Evolutionary conservation across 1,284 basidiomycete genomes (phyloP).

Genomic region (Ustilago tritici): DNA sequence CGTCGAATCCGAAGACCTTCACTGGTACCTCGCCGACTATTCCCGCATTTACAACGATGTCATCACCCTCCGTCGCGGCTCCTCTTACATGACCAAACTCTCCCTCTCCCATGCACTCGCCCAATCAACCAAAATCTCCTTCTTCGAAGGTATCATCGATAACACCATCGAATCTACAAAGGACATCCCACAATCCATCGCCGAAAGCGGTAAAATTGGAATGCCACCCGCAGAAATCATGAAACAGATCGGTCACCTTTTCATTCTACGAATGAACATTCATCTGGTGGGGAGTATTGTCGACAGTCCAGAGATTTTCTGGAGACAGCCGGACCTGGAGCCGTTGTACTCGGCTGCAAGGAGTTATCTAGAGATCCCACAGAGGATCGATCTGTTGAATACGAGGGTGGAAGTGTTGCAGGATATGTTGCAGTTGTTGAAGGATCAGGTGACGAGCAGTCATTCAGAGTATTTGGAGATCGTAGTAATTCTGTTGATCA

Average conservation of each 20-base stretch:
- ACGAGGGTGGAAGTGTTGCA: slow-evolving; percentile 92
- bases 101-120: slow-evolving; percentile 93
- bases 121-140: slow-evolving; percentile 90
- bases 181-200: slow-evolving; percentile 92
- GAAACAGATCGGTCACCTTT: slow-evolving; percentile 91
- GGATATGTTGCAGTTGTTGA: slow-evolving; percentile 94
- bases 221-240: slow-evolving; percentile 82
- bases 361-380: slow-evolving; percentile 91
- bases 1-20: slow-evolving; percentile 91
- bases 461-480: slow-evolving; percentile 95
- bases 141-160: slow-evolving; percentile 85
- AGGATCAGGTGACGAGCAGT: slow-evolving; percentile 90
- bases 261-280: slow-evolving; percentile 92
- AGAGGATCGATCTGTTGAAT: slow-evolving; percentile 91
- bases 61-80: slow-evolving; percentile 92
- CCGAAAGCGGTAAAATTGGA: slow-evolving; percentile 90
- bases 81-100: slow-evolving; percentile 96
- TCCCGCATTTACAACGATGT: slow-evolving; percentile 94
- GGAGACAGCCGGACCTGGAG: slow-evolving; percentile 84
- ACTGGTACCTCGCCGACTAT: slow-evolving; percentile 97
- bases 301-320: slow-evolving; percentile 94
- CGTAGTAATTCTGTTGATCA: slow-evolving; percentile 93
- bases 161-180: slow-evolving; percentile 96
- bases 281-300: slow-evolving; percentile 94
- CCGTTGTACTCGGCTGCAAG: slow-evolving; percentile 90